Percentiles rank a stretch among this genome's conserved stretches.
These are phyloP conservation scores for Pythium sp. DNA, from an alignment of 352 stramenopile species.

Conservation along the genomic window DNA sequence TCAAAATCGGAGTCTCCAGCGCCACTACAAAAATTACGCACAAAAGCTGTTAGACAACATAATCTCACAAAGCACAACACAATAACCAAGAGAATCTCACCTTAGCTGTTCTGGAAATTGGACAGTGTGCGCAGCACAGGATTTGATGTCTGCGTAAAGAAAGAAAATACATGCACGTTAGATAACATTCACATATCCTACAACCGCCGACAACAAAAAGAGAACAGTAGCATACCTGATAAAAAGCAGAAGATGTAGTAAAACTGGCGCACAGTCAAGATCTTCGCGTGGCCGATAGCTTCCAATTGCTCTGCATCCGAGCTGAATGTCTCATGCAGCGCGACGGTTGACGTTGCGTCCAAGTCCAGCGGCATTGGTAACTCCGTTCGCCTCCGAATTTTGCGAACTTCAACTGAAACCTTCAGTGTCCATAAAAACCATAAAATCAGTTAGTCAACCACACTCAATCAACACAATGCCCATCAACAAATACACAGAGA, in stretches of 20 bases:
- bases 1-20: conserved; percentile 50
- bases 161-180: neutral
- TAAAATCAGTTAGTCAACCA: neutral
- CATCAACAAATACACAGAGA: neutral
- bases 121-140: conserved; percentile 58
- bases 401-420: conserved; percentile 65
- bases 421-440: conserved; percentile 3
- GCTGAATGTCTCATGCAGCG: conserved; percentile 22
- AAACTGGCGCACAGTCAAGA: conserved; percentile 67
- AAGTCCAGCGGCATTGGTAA: conserved; percentile 16
- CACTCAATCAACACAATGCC: neutral
- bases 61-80: neutral
- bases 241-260: conserved; percentile 86
- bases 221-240: conserved; percentile 27
- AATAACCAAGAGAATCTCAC: conserved; percentile 1
- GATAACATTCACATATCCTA: neutral
- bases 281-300: conserved; percentile 65
- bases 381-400: conserved; percentile 54
- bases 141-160: conserved; percentile 45
- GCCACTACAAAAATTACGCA: conserved; percentile 16
- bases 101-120: conserved; percentile 45
- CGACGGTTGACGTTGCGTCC: conserved; percentile 18
- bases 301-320: conserved; percentile 20
- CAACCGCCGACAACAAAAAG: neutral
- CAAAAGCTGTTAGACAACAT: neutral